phyloP scores from a whole-genome alignment of 768 basidiomycete species.

The Crepidotus variabilis region DNA sequence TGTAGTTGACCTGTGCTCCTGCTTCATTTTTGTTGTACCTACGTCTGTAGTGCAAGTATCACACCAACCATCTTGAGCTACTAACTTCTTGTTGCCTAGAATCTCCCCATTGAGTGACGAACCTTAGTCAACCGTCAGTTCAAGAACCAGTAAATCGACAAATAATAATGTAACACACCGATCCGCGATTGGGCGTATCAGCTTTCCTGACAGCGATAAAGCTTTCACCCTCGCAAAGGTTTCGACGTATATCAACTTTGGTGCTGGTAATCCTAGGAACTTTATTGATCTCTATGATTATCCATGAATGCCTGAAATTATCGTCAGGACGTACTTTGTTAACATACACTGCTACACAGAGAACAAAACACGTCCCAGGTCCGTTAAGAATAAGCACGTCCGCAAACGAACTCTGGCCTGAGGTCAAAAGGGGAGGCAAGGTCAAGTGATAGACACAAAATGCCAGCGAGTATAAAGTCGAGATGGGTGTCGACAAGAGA shows the following conservation, averaged over 20 bases:
- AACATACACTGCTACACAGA: slow-evolving; percentile 68
- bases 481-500: slow-evolving; percentile 62
- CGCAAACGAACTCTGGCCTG: slow-evolving; percentile 35
- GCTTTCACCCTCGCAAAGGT: slow-evolving; percentile 85
- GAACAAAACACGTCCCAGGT: slow-evolving; percentile 86
- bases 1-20: too few relatives aligned
- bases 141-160: not conserved
- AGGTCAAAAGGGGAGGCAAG: slow-evolving; percentile 42
- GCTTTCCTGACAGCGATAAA: slow-evolving; percentile 80
- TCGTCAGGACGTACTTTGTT: slow-evolving; percentile 49
- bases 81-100: slow-evolving; percentile 21
- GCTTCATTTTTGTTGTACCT: too few relatives aligned
- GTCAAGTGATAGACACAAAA: slow-evolving; percentile 60
- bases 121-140: slow-evolving; percentile 37
- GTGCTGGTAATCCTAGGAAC: slow-evolving; percentile 72
- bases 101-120: slow-evolving; percentile 89
- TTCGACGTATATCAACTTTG: slow-evolving; percentile 83
- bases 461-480: slow-evolving; percentile 59
- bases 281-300: slow-evolving; percentile 28
- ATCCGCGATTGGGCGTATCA: slow-evolving; percentile 81
- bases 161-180: slow-evolving; percentile 38
- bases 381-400: slow-evolving; percentile 90
- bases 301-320: not conserved
- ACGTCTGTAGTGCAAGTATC: slow-evolving; percentile 5
- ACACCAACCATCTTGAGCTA: slow-evolving; percentile 17